A percentile compares a stretch with the other conserved stretches of the same genome.
Evolutionary conservation across 2,329 filamentous ascomycete species (phyloP).

Genomic region (Fusarium metavorans): DNA sequence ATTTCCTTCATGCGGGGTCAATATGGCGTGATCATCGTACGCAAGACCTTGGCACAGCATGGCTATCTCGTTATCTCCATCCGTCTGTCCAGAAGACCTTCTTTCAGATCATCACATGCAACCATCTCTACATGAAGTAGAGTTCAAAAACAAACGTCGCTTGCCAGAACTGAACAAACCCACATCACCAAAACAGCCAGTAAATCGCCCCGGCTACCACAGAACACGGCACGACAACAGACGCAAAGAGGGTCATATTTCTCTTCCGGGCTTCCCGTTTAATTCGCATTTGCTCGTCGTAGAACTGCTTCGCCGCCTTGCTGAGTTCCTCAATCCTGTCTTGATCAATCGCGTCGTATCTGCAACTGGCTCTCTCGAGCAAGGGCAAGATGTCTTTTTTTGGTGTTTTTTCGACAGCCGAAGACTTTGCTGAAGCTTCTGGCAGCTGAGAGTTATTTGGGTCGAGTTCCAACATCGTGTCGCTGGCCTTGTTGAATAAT

Average conservation of each 20-base stretch:
- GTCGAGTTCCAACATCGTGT: not conserved
- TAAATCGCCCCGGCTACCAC: not conserved
- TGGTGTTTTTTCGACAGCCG: not conserved
- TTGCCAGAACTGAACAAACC: not conserved
- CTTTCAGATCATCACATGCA: not conserved
- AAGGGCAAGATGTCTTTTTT: not conserved
- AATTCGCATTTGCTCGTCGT: not conserved
- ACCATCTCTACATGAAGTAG: not conserved
- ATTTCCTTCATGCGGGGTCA: constrained; percentile 19
- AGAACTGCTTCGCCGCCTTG: constrained; percentile 1
- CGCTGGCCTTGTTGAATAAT: not conserved
- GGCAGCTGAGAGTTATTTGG: too few relatives aligned
- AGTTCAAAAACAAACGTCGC: not conserved
- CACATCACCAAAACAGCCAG: not conserved
- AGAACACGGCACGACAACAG: not conserved
- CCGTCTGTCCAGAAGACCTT: not conserved
- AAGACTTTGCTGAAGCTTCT: not conserved
- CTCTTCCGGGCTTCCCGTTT: not conserved
- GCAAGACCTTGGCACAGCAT: not conserved
- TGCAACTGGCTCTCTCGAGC: not conserved
- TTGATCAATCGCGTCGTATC: not conserved
- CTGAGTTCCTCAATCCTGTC: not conserved
- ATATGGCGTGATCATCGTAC: constrained; percentile 22
- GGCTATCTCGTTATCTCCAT: not conserved
- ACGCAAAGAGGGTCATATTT: not conserved